Evolutionary conservation across 768 basidiomycete genomes (phyloP), one percentile per base, ranked within the genome.

Genomic region (Dentipellis fragilis): DNA sequence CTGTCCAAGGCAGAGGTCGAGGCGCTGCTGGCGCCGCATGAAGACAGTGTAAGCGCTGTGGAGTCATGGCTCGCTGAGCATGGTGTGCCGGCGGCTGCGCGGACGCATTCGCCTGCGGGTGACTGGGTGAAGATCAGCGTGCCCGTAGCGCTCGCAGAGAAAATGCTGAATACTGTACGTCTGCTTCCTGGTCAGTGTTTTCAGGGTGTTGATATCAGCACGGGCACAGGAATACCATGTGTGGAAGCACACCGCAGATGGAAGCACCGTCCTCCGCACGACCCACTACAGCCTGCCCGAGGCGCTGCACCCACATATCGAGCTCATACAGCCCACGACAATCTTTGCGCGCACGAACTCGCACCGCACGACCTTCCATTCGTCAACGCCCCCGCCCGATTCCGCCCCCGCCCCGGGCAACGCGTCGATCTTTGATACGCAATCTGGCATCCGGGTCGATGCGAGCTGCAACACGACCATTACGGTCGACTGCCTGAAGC

Each of bases 151-250:
- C 58, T 81, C 22, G 86, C 81, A 0, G 87, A 89, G 66, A 69
- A 78, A 60, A 83, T 89, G 79, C 74, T 89, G n/a, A 71, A 80
- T 62, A 84, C 87, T 48, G 85, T 85, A 61, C 62, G 78, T 38
- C 23, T 7, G 37, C 14, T 36, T 11, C 52, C 21, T 19, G 19
- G 16, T 14, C 21, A 5, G 45, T 22, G 17, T 52, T 7, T 54
- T 1, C 16, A 5, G 17, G 49, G n/a, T 0, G 29, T 52, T 19
- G 16, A 38, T 17, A 4, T 58, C 29, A 29, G 6, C 29, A 29
- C 29, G 29, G 29, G 29, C 29, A 29, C 29, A 87, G 83, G 80
- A 76, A 61, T 89, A 86, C 62, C 70, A 80, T 56, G 65, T 83
- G 39, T 89, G 80, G 76, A 71, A 75, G 53, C 80, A 87, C 64